These are phyloP conservation scores for Aspergillus pseudoviridinutans DNA, from an alignment of 2,329 filamentous ascomycete species.

Conservation along the genomic window DNA sequence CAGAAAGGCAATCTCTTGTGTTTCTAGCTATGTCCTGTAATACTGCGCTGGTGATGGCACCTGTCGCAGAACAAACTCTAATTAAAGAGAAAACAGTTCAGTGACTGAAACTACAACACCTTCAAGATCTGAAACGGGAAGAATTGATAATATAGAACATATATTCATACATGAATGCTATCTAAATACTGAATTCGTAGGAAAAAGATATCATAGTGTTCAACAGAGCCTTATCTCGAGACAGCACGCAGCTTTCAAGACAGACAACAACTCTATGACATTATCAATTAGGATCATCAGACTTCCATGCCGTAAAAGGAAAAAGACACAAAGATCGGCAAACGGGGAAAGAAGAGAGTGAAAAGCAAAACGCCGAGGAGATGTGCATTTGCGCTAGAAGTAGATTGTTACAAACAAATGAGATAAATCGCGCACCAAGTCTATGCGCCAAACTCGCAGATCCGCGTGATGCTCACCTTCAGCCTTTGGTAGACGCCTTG, in stretches of 20 bases:
- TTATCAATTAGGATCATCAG: conserved; percentile 16
- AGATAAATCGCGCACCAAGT: conserved; percentile 2
- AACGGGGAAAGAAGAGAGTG: conserved; percentile 3
- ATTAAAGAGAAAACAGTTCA: background rate
- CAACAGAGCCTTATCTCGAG: background rate
- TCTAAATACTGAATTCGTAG: background rate
- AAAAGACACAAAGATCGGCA: conserved; percentile 6
- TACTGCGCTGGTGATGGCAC: background rate
- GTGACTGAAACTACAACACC: background rate
- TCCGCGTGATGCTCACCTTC: conserved; percentile 3
- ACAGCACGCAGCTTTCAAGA: background rate
- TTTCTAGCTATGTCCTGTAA: background rate
- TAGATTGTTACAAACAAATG: background rate
- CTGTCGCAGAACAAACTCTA: background rate
- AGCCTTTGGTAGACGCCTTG: conserved; percentile 5
- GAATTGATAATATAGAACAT: background rate
- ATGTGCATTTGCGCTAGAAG: conserved; percentile 3
- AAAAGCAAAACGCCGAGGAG: background rate
- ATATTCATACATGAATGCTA: background rate
- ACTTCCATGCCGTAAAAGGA: background rate
- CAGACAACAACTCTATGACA: conserved; percentile 15
- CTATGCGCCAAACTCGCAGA: conserved; percentile 10
- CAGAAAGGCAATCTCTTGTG: background rate
- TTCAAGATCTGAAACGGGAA: background rate
- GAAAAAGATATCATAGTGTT: background rate